Conservation (phyloP, 441 rosid species). For the Populus hybrid region DNA sequence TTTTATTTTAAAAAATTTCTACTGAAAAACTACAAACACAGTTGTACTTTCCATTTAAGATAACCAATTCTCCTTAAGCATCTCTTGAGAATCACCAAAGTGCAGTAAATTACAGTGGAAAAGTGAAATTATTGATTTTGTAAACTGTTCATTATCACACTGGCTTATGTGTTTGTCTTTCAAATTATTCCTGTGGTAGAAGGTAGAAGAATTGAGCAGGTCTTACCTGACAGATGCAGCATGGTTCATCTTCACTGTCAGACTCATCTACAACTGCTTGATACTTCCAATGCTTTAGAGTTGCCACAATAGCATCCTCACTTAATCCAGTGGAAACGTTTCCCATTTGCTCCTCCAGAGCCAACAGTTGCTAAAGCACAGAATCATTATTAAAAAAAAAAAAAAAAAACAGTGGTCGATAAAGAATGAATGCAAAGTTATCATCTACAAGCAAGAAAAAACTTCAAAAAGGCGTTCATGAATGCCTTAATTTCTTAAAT, state of each 20-base stretch:
- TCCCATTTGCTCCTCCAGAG: slow-evolving; percentile 30
- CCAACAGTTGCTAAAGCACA: slow-evolving; percentile 30
- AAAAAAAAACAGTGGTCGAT: neutral
- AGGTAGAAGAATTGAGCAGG: neutral
- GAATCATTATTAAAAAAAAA: neutral
- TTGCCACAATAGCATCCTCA: slow-evolving; percentile 24
- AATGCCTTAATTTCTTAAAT: neutral
- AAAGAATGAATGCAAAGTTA: neutral
- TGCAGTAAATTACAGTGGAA: neutral
- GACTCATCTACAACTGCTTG: slow-evolving; percentile 7
- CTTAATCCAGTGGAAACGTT: slow-evolving; percentile 26
- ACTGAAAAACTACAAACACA: neutral
- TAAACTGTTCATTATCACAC: neutral
- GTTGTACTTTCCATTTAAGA: neutral
- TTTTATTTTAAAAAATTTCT: neutral
- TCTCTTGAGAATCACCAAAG: neutral
- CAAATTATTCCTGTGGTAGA: neutral
- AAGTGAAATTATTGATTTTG: neutral
- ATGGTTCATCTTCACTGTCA: slow-evolving; percentile 16
- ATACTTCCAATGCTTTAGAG: slow-evolving; percentile 21
- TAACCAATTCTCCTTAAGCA: neutral
- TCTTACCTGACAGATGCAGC: slow-evolving; percentile 46
- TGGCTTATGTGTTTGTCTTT: neutral
- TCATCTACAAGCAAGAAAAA: neutral
- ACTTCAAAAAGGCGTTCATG: neutral